Base-by-base conservation (phyloP, 1,284 basidiomycete genomes). In the Trichosporon ovoides region DNA sequence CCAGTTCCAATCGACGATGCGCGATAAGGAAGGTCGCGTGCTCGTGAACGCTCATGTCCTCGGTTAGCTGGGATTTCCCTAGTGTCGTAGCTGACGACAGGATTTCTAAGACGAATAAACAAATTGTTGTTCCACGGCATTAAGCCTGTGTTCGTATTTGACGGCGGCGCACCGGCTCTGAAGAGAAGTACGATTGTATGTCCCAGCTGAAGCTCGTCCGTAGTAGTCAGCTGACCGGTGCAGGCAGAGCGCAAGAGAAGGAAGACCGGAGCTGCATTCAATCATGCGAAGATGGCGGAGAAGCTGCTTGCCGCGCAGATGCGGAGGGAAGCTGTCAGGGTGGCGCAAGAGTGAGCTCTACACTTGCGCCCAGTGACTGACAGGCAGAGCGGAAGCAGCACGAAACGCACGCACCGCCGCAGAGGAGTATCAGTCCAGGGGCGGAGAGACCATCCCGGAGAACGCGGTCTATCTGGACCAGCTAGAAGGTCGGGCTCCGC, bases 121-220 rank as follows among this genome's bases (percentile, higher is more conserved):
- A 98, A 98, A 76, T 82, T 99, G n/a, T 78, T 99, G 50, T 98
- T 94, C 77, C 94, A 96, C 72, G 93, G 93, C 14, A 94, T 97
- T 72, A 93, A 90, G 73, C 94, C 94, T 0, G 92, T 98, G 22
- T 98, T 98, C 70, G 92, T 98, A 7, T 98, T 98, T 70, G 93
- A 98, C 76, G 93, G 93, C 34, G 93, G 91, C 24, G 93, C 93
- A 0, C 93, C 94, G 2, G 83, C 80, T 3, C 76, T 98, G 67
- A 98, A 98, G 80, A 83, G 86, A 68, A 81, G 82, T 51, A 97
- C 94, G 1, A 87, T 97, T 64, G 92, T 92, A 65, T 59, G 87
- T 79, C 36, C 9, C n/a, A 18, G 13, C n/a, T 5, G 12, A 3
- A 4, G n/a, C 7, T 37, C 58, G 3, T 34, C 13, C 13, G 12